Evolutionary conservation across 345 rosid genomes (phyloP), one percentile per base, ranked within the genome.

Genomic region (Hibiscus syriacus): DNA sequence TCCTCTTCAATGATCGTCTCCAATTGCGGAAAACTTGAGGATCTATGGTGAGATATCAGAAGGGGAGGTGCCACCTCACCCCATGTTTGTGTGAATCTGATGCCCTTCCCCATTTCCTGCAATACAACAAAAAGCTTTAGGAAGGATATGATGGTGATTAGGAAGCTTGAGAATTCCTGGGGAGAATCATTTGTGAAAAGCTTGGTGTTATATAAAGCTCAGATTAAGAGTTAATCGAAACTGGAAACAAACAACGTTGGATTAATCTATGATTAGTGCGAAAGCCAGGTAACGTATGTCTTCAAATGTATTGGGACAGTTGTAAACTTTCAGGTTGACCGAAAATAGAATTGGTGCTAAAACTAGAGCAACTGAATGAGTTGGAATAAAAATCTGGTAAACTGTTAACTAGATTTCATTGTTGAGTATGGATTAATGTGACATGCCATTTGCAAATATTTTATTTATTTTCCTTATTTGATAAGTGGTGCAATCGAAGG

Each of bases 1-100:
- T 76, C 78, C 71, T 85, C 87, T 69, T 85, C 90, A 4, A 68
- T 26, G 52, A 85, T 85, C 2, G 89, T 83, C 74, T 83, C 89
- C 60, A 85, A 61, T 66, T 63, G 74, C 1, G 85, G 84, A 53
- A 29, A 70, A 53, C 67, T 70, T n/a, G 83, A 76, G 52, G 74
- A 70, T 67, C 63, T 78, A 68, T 73, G 77, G 19, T 54, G 72
- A 55, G 75, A 57, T 68, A 79, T 64, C 65, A 82, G 16, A 34
- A 73, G 73, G 25, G 66, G 49, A 30, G 87, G 87, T 29, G 79
- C 80, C 57, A 70, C 74, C 34, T 85, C 85, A 16, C 74, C 63
- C 72, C 41, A 67, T 9, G 56, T 56, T 23, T 73, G 46, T 43
- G 68, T 73, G 71, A 7, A 56, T 27, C 65, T 76, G n/a, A 46